Conservation (phyloP, 2,329 filamentous ascomycete genomes). For the Nemania serpens region DNA sequence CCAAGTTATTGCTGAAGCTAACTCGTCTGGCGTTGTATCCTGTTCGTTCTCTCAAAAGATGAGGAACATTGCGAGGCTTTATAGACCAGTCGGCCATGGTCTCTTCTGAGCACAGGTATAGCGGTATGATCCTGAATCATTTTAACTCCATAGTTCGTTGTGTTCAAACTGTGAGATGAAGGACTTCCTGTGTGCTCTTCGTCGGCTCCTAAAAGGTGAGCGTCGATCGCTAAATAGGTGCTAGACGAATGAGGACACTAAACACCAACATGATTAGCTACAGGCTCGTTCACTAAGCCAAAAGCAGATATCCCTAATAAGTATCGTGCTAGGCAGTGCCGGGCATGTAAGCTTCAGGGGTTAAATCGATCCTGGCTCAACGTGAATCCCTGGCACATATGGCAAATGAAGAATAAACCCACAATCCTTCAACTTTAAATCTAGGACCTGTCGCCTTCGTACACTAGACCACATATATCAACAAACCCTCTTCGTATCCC, state of each 20-base stretch:
- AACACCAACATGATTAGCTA: not conserved
- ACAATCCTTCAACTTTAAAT: not conserved
- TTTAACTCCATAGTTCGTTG: not conserved
- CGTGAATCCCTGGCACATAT: not conserved
- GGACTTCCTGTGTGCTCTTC: too few species aligned
- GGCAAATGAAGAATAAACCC: not conserved
- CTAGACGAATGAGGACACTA: not conserved
- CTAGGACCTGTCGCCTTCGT: not conserved
- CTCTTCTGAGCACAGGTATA: not conserved
- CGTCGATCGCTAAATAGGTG: too few species aligned
- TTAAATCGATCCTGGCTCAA: not conserved
- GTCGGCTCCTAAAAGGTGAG: too few species aligned
- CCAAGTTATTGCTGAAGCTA: not conserved
- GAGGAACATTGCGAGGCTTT: not conserved
- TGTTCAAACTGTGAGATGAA: not conserved
- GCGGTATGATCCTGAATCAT: not conserved
- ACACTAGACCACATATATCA: not conserved
- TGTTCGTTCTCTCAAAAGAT: not conserved
- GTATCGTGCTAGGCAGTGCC: not conserved
- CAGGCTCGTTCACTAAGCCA: not conserved
- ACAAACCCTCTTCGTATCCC: not conserved
- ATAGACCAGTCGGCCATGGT: not conserved
- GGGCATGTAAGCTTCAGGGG: not conserved
- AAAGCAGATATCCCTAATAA: not conserved
- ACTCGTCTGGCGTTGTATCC: not conserved